Evolutionary conservation across 148 eudicot species (phyloP).

Genomic region (Polygonum maritimum): DNA sequence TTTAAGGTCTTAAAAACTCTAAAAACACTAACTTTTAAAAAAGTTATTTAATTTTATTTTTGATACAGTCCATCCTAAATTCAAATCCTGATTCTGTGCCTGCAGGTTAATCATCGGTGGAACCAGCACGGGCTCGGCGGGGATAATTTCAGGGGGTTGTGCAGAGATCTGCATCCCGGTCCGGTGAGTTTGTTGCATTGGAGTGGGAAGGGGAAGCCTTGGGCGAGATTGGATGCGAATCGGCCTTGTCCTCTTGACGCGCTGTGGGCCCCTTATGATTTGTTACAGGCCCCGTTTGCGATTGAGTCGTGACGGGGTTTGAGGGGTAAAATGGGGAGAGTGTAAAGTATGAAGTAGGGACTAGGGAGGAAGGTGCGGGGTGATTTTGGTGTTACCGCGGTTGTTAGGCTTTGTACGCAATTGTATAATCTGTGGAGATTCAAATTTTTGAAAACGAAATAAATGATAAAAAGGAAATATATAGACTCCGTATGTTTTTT

Average conservation of each 20-base stretch:
- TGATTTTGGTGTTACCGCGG: background rate
- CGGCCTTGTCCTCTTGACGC: slow-evolving; percentile 83
- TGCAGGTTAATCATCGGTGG: slow-evolving; percentile 66
- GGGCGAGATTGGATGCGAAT: slow-evolving; percentile 62
- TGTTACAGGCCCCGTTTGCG: slow-evolving; percentile 49
- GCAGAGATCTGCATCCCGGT: slow-evolving; percentile 75
- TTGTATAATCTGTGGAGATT: background rate
- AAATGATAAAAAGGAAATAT: background rate
- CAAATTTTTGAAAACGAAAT: slow-evolving; percentile 4
- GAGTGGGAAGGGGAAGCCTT: slow-evolving; percentile 92
- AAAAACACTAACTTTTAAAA: too few relatives aligned
- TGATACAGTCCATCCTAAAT: too few relatives aligned
- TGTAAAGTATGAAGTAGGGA: background rate
- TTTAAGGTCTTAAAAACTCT: too few relatives aligned
- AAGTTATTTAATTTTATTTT: too few relatives aligned
- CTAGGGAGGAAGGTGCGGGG: background rate
- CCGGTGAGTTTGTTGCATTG: slow-evolving; percentile 78
- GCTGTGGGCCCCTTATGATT: slow-evolving; percentile 78
- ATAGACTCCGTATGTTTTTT: background rate
- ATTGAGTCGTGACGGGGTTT: slow-evolving; percentile 34
- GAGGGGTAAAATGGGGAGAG: background rate
- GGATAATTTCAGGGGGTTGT: slow-evolving; percentile 63
- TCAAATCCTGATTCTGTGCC: too few relatives aligned
- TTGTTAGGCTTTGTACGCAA: background rate
- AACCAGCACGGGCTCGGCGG: slow-evolving; percentile 85